These are phyloP conservation scores for Vitis vinifera DNA, from an alignment of 164 flowering plant genomes.

Conservation along the genomic window ASM3070453v1 NC_081821.1:7356001-7356500, in stretches of 20 bases:
- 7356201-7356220: slow-evolving; percentile 57
- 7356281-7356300: slow-evolving; percentile 51
- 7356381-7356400: slow-evolving; percentile 48
- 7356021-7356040: too few species aligned
- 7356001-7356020: too few species aligned
- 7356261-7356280: slow-evolving; percentile 43
- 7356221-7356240: slow-evolving; percentile 64
- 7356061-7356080: background rate
- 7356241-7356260: slow-evolving; percentile 55
- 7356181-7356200: slow-evolving; percentile 43
- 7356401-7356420: slow-evolving; percentile 64
- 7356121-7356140: slow-evolving; percentile 56
- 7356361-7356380: slow-evolving; percentile 49
- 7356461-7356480: slow-evolving; percentile 43
- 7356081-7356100: background rate
- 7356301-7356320: slow-evolving; percentile 52
- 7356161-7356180: slow-evolving; percentile 26
- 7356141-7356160: slow-evolving; percentile 43
- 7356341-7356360: slow-evolving; percentile 53
- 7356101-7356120: slow-evolving; percentile 26
- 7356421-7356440: slow-evolving; percentile 71
- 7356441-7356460: slow-evolving; percentile 29
- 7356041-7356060: too few species aligned
- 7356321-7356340: slow-evolving; percentile 61
- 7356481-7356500: slow-evolving; percentile 58